Base-by-base conservation (phyloP, 2,329 filamentous ascomycete species). In the Ploettnerulaceae sp. region DNA sequence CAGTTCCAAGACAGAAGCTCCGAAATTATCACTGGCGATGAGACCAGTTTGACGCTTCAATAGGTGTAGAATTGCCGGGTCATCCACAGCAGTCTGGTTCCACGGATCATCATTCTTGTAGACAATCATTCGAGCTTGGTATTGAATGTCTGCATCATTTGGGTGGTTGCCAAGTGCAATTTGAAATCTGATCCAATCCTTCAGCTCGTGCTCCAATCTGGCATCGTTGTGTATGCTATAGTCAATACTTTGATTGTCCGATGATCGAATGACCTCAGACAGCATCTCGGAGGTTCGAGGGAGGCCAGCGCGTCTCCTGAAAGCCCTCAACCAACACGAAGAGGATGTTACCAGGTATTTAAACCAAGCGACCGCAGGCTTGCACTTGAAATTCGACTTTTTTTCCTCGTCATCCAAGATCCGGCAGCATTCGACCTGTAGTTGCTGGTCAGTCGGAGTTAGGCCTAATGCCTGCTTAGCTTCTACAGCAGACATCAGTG, bases 11-110 rank as follows among this genome's bases (percentile, higher is more conserved):
- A 14, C 24, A 15, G 21, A 29, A 15, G 48, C 41, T 2, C 47
- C 51, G 29, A 51, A 41, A 21, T 55, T 48, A 25, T 55, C 51
- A 12, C 36, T 38, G 7, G 57, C 56, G 43, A 18, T 59, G 43
- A 39, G 62, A 50, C 44, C 58, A 46, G 47, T 57, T 34, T 45
- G 58, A 15, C 26, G 61, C 48, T 70, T 74, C 64, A 82, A 82
- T 9, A 69, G 64, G 3, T 66, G 61, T 1, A 82, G 66, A 74
- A 77, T 81, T 3, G 68, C 61, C 2, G 66, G 53, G 49, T 78
- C 76, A 52, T 83, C 79, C 3, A 77, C 75, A 0, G 73, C 74
- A 1, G 79, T 83, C 57, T 81, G 79, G 52, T 82, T 82, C 77
- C 79, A 82, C 7, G 72, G 72, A 54, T 82, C 78, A 42, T 81